phyloP scores from a whole-genome alignment of 1,139 yeast species.

The Diutina sp. region DNA sequence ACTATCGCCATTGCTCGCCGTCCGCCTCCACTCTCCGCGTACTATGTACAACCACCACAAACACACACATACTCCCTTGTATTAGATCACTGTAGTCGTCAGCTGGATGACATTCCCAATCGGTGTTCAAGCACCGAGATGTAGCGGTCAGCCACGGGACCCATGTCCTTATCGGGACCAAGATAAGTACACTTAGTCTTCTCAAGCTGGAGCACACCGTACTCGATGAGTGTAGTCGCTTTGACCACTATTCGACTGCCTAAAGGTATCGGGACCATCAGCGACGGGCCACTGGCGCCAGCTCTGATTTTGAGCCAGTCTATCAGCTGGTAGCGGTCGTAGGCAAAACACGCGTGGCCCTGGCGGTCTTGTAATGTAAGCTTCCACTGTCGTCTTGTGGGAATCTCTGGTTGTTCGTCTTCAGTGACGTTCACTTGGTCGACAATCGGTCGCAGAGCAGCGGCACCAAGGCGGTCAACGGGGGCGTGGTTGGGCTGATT shows the following conservation, averaged over 20 bases:
- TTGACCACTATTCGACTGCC: conserved; percentile 25
- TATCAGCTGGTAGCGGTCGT: conserved; percentile 22
- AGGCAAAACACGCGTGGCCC: conserved; percentile 24
- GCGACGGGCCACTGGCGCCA: conserved; percentile 12
- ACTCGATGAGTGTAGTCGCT: conserved; percentile 18
- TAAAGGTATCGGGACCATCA: conserved; percentile 20
- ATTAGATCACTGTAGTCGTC: neutral
- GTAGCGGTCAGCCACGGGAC: conserved; percentile 22
- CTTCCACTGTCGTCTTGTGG: conserved; percentile 12
- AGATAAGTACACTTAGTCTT: conserved; percentile 20
- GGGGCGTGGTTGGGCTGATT: conserved; percentile 28
- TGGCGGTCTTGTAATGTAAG: conserved; percentile 19
- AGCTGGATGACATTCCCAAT: conserved; percentile 4
- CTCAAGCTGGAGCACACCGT: conserved; percentile 23
- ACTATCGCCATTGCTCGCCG: neutral
- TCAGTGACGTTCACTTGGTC: conserved; percentile 21
- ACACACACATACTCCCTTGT: neutral
- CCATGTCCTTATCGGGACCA: conserved; percentile 15
- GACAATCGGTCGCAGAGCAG: conserved; percentile 11
- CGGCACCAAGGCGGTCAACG: conserved; percentile 20
- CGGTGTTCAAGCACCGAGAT: conserved; percentile 17
- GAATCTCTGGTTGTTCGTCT: conserved; percentile 6
- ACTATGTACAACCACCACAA: neutral
- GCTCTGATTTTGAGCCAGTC: conserved; percentile 17
- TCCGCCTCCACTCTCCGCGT: neutral